These are phyloP conservation scores for Crithidia mellificae DNA, from an alignment of 208 protist genomes.

Conservation along the genomic window DNA sequence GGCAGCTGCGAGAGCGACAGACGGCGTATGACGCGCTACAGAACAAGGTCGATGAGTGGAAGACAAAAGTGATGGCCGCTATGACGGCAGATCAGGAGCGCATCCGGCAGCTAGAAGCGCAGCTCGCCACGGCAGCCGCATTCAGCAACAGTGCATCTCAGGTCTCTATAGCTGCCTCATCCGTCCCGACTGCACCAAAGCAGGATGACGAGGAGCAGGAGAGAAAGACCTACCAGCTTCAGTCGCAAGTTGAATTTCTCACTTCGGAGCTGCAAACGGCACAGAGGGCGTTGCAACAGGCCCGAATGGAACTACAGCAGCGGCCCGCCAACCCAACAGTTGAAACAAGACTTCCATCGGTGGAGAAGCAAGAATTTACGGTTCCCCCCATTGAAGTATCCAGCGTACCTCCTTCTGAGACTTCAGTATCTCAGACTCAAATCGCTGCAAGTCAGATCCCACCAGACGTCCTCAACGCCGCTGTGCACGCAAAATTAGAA, in stretches of 20 bases:
- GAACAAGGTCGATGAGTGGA: slow-evolving; percentile 41
- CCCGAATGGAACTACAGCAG: not conserved
- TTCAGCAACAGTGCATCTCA: not conserved
- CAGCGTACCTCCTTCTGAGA: not conserved
- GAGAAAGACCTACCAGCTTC: not conserved
- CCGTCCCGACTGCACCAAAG: not conserved
- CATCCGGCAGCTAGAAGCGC: slow-evolving; percentile 28
- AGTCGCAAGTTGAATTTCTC: not conserved
- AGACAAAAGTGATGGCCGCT: slow-evolving; percentile 36
- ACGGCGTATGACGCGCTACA: slow-evolving; percentile 33
- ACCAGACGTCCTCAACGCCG: slow-evolving; percentile 15
- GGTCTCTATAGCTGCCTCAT: not conserved
- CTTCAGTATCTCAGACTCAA: not conserved
- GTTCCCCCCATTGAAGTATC: not conserved
- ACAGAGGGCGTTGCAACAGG: not conserved
- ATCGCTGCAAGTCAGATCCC: slow-evolving; percentile 4
- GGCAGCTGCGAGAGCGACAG: slow-evolving; percentile 28
- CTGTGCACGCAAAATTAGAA: slow-evolving; percentile 36
- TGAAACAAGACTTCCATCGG: not conserved
- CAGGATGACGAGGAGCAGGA: not conserved
- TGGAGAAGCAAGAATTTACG: not conserved
- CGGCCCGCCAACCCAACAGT: not conserved
- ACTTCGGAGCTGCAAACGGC: not conserved
- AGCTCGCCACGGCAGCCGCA: not conserved
- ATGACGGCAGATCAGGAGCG: slow-evolving; percentile 35